These are phyloP conservation scores for Suhomyces xylopsoci DNA, from an alignment of 805 yeast species.

Conservation along the genomic window DNA sequence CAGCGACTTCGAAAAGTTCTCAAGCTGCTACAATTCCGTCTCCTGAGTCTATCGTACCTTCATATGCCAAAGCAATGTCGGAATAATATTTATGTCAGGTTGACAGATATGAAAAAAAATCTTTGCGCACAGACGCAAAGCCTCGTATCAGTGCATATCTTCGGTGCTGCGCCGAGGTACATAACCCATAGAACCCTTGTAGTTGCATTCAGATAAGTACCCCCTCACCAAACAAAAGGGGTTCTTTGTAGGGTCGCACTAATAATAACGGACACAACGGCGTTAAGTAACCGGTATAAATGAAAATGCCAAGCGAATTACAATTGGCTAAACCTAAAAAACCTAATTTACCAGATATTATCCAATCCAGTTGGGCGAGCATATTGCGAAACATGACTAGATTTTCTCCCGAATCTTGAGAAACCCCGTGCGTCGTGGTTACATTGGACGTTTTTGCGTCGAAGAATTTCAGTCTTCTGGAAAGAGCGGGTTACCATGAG, in stretches of 20 bases:
- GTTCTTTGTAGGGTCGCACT: not conserved
- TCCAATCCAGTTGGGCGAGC: too few species aligned
- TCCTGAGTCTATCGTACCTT: too few species aligned
- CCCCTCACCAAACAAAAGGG: not conserved
- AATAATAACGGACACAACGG: not conserved
- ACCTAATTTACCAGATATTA: too few species aligned
- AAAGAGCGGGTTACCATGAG: not conserved
- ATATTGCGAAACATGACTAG: too few species aligned
- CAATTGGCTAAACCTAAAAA: too few species aligned
- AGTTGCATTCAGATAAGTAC: too few species aligned
- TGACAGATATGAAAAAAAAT: not conserved
- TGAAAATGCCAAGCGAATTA: too few species aligned
- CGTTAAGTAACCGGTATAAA: not conserved
- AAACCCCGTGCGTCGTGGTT: not conserved
- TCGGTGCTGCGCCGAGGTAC: too few species aligned
- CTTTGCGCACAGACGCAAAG: constrained; percentile 17
- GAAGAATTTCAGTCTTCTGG: not conserved
- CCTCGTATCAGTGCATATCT: too few species aligned
- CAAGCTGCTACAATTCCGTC: not conserved
- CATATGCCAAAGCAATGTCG: not conserved
- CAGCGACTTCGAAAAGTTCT: not conserved
- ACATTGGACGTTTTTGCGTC: not conserved
- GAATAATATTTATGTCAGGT: not conserved
- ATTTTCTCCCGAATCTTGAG: not conserved
- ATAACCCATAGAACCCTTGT: too few species aligned